Base-by-base conservation (phyloP, 2,329 filamentous ascomycete species). In the Talaromyces amestolkiae region DNA sequence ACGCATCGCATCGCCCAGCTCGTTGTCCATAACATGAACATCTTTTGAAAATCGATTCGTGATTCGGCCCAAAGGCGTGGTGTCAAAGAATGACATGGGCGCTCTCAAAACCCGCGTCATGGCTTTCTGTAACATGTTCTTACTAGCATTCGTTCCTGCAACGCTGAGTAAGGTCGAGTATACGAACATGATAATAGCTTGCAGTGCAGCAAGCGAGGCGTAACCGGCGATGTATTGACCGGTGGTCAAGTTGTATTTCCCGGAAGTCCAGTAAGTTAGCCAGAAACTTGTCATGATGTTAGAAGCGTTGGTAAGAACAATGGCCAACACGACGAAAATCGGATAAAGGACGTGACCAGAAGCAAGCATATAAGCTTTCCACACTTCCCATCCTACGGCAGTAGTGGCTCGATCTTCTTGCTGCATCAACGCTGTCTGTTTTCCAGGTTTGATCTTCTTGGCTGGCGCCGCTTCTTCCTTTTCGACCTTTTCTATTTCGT, bases 41-140 rank as follows among this genome's bases (percentile, higher is more conserved):
- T 99, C 95, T 70, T 94, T 90, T 37, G 92, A 96, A 79, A 98
- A 98, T 17, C 95, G 91, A 76, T 98, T 98, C 24, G 93, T 97
- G 76, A 98, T 97, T 43, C 94, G 90, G 22, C 95, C 95, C 1
- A 98, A 85, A 0, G 95, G 95, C 0, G 95, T 98, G 0, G 95
- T 98, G 72, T 99, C 95, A 79, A 98, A 98, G 80, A 98, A 98
- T 4, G 91, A 90, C 92, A 90, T 89, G 1, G 88, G 88, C 3
- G 88, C 87, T 56, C 87, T 81, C 9, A 90, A 76, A 0, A 95
- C 92, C 17, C 91, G 85, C 9, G 84, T 87, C 72, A 98, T 91
- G 7, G 95, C 94, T 41, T 87, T 83, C 35, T 90, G 87, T 60
- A 98, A 85, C 86, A 98, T 92, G 45, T 84, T 84, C 76, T 91